phyloP scores from a whole-genome alignment of 78 protist species.

The Acrasis kona region DNA sequence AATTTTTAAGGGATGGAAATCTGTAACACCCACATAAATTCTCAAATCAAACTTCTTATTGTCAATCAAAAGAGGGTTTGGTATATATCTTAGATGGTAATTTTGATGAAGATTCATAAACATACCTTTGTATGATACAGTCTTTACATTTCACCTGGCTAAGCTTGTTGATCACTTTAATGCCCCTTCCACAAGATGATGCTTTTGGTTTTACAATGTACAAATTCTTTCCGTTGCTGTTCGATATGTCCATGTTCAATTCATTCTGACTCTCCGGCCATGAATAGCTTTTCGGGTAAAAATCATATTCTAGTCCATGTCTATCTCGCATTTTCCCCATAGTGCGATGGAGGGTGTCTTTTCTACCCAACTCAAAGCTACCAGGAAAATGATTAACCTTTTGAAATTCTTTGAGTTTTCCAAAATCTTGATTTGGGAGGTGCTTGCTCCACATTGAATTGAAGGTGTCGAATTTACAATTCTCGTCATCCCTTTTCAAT shows the following conservation, averaged over 20 bases:
- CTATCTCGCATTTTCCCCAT: neutral
- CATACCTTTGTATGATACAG: too few species aligned
- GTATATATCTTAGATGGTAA: conserved; percentile 18
- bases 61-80: conserved; percentile 11
- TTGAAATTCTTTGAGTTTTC: neutral
- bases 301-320: neutral
- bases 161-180: neutral
- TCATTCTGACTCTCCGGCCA: conserved; percentile 8
- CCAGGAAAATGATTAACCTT: conserved; percentile 55
- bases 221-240: neutral
- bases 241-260: conserved; percentile 11
- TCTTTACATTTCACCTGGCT: too few species aligned
- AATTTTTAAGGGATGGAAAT: conserved; percentile 31
- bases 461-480: conserved; percentile 19
- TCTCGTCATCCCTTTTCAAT: neutral
- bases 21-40: conserved; percentile 25
- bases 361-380: conserved; percentile 24
- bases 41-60: conserved; percentile 21
- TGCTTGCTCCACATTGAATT: conserved; percentile 27
- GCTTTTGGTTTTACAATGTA: conserved; percentile 40
- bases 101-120: too few species aligned
- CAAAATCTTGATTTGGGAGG: neutral
- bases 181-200: conserved; percentile 25
- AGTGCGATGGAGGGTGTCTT: conserved; percentile 19
- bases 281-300: neutral